Evolutionary conservation across 345 rosid genomes (phyloP), one percentile per base, ranked within the genome.

Genomic region (Brassica nigra): DNA sequence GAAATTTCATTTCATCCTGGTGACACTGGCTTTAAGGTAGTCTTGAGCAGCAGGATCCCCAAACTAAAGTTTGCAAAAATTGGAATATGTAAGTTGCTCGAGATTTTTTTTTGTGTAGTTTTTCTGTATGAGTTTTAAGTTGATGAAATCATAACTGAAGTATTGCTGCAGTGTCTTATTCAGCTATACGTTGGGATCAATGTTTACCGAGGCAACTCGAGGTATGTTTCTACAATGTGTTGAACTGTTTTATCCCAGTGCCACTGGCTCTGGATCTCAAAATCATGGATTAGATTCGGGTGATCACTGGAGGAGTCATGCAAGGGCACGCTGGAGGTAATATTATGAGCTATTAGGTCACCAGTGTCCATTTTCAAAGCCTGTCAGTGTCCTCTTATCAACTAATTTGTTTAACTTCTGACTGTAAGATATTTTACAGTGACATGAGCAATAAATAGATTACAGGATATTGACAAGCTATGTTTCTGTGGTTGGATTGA

Each of bases 321-420:
- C 99, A 95, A 84, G 98, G 99, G 15, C 98, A 95, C 88, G 93
- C 99, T 74, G 99, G 95, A 61, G 98, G 97, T 69, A 92, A 92
- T 82, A 62, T 95, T 92, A 92, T 92, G 86, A 76, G 88, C 76
- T 44, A 62, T 57, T 69, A 1, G 27, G 33, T 27, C 49, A 30
- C 4, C 31, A 12, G 27, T 68, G 16, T 74, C 5, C 10, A 5
- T 16, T 73, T 59, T 61, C 36, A 11, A 27, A 72, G 0, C 58
- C 49, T 33, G 42, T 64, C 59, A 23, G 30, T 57, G 27, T 33
- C 36, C 36, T 65, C 66, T 66, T 55, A 57, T 28, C 5, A 0
- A 11, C 23, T 12, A 33, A 27, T 63, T 57, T 3, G 16, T 23
- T 9, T 49, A 62, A 27, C 10, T 5, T 23, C 27, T 23, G 27